Conservation (phyloP, 257 asterid species). For the Craterostigma plantagineum region DNA sequence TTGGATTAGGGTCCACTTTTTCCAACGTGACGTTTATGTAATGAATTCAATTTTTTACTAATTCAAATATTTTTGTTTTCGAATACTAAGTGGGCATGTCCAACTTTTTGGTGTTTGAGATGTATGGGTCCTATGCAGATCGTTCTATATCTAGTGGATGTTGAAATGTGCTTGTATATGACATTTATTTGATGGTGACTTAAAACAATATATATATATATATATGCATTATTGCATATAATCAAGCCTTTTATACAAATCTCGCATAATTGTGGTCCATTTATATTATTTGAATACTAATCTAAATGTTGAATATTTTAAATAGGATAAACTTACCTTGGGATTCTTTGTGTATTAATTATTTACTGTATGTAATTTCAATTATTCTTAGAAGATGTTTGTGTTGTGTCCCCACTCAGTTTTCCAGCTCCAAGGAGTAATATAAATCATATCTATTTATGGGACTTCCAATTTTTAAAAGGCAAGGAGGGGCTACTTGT, state of each 20-base stretch:
- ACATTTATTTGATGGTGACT: conserved; percentile 16
- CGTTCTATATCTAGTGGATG: conserved; percentile 13
- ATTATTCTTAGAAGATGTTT: too few species aligned
- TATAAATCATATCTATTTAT: neutral
- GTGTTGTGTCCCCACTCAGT: too few species aligned
- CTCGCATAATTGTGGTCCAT: too few species aligned
- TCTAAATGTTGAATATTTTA: too few species aligned
- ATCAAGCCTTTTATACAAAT: too few species aligned
- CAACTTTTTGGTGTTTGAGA: conserved; percentile 9
- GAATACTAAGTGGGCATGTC: conserved; percentile 4
- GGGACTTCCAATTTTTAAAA: neutral
- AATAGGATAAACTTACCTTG: too few species aligned
- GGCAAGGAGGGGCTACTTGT: conserved; percentile 11
- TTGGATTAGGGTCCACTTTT: conserved; percentile 14
- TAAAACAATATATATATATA: conserved; percentile 3
- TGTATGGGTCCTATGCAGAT: conserved; percentile 13
- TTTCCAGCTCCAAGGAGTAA: neutral
- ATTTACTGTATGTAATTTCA: too few species aligned
- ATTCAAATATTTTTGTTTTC: too few species aligned
- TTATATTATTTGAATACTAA: too few species aligned
- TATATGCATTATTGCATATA: too few species aligned
- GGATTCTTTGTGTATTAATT: too few species aligned
- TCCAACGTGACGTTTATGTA: conserved; percentile 9
- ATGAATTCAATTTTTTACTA: neutral
- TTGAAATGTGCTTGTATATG: conserved; percentile 12